phyloP scores from a whole-genome alignment of 495 filamentous ascomycete genomes.

The Extremus antarcticus region DNA sequence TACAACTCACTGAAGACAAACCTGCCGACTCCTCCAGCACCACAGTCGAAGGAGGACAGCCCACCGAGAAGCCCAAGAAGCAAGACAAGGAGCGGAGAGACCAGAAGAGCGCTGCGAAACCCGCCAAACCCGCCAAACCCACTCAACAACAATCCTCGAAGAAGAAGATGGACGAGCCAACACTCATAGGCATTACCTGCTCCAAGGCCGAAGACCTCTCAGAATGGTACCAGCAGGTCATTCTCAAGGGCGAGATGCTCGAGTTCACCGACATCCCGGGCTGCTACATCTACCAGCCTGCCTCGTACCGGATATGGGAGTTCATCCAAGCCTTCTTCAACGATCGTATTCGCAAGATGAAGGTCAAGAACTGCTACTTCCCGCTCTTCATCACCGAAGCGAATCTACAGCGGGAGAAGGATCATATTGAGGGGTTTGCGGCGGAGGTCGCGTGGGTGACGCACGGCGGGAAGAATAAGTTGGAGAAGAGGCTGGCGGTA shows the following conservation, averaged over 20 bases:
- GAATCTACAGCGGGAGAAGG: constrained; percentile 87
- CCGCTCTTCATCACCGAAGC: constrained; percentile 87
- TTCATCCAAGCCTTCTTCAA: constrained; percentile 85
- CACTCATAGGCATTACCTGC: constrained; percentile 75
- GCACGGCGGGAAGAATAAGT: constrained; percentile 76
- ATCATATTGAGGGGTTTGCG: constrained; percentile 93
- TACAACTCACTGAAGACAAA: constrained; percentile 8
- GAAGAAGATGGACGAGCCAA: constrained; percentile 48
- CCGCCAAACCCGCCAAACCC: constrained; percentile 1
- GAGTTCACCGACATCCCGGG: constrained; percentile 91
- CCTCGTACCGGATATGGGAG: constrained; percentile 87
- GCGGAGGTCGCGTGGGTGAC: constrained; percentile 98
- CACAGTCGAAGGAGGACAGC: neutral
- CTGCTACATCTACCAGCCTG: constrained; percentile 78
- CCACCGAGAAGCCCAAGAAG: constrained; percentile 18
- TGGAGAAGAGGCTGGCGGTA: constrained; percentile 91
- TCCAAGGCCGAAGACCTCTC: constrained; percentile 79
- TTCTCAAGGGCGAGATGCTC: constrained; percentile 90
- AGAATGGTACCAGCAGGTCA: constrained; percentile 90
- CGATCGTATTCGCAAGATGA: constrained; percentile 70
- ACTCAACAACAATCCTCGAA: constrained; percentile 20
- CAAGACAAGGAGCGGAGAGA: constrained; percentile 22
- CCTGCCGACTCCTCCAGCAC: neutral
- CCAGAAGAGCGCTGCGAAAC: constrained; percentile 15
- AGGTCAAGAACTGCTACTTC: constrained; percentile 90